A percentile compares a stretch with the other conserved stretches of the same genome.
phyloP scores from a whole-genome alignment of 768 basidiomycete species.

The Termitomyces sp. region DNA sequence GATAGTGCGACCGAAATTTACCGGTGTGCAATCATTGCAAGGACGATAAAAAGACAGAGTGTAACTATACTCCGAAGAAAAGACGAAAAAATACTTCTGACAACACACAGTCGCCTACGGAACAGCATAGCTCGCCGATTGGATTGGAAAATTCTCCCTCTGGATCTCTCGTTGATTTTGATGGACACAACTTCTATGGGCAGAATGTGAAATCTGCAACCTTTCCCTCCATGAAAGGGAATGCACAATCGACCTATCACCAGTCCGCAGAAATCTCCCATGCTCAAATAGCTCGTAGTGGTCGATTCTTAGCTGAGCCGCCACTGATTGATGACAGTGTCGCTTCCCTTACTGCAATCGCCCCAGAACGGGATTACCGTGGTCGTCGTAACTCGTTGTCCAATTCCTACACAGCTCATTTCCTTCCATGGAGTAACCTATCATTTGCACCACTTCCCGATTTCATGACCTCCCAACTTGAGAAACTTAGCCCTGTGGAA shows the following conservation, averaged over 20 bases:
- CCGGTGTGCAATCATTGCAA: conserved; percentile 68
- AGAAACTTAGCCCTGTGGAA: conserved; percentile 46
- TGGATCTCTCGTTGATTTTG: not conserved
- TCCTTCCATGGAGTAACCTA: conserved; percentile 58
- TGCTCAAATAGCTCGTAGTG: conserved; percentile 16
- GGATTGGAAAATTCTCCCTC: conserved; percentile 7
- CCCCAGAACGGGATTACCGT: not conserved
- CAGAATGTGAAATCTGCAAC: conserved; percentile 38
- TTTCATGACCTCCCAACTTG: conserved; percentile 49
- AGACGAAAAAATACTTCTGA: conserved; percentile 45
- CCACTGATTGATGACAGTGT: conserved; percentile 3
- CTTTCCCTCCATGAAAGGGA: not conserved
- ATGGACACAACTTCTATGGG: conserved; percentile 31
- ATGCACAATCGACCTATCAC: conserved; percentile 15
- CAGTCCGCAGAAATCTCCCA: not conserved
- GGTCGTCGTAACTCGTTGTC: not conserved
- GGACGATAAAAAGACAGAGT: conserved; percentile 46
- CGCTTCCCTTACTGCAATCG: not conserved
- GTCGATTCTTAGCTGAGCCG: conserved; percentile 27
- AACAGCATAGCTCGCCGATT: conserved; percentile 6
- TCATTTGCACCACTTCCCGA: conserved; percentile 59
- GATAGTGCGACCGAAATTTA: conserved; percentile 66
- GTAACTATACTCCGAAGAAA: conserved; percentile 74
- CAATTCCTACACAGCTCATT: conserved; percentile 7
- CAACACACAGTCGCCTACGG: conserved; percentile 3